Evolutionary conservation across 1,284 basidiomycete genomes (phyloP), one percentile per base, ranked within the genome.

Genomic region (Ustilago crameri): DNA sequence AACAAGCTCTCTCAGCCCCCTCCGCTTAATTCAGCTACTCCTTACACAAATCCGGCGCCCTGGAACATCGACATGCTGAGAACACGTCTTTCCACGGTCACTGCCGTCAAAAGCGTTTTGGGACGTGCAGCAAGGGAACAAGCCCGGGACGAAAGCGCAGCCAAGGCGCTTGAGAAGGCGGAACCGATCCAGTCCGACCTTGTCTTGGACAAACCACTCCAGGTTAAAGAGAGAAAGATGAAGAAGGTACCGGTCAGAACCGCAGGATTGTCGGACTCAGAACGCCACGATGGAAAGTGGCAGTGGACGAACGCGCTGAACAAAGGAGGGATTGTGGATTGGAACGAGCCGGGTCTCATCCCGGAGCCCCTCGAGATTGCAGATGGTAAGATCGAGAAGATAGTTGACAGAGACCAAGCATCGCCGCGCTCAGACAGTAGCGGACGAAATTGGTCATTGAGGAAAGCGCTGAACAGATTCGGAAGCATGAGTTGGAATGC

Each of bases 41-140:
- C 12, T 23, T 9, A 42, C 9, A 23, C 18, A 22, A 12, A 20
- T 15, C 23, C 50, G n/a, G 9, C 24, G 3, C 45, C 54, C 0
- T 41, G 45, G 41, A 51, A 51, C 15, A 18, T 50, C 17, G 37
- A 42, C 0, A 27, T 43, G 26, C 42, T 65, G 0, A 20, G 55
- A 23, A 42, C 43, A 8, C 26, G 40, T 2, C 38, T 65, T 9
- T 65, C 62, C 2, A 24, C 62, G 1, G 51, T 54, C 9, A 45
- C 51, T 0, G 51, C 55, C 1, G 20, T 54, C 30, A 50, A 51
- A 23, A 18, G 24, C 0, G 40, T 15, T 2, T 51, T 44, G 22
- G 20, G 45, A 0, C 35, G 23, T 2, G 20, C 34, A 10, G 51
- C 55, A 5, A 42, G 50, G 1, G 42, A 46, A 2, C 41, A 53